Conservation (phyloP, 2,329 filamentous ascomycete species). For the Rhexocercosporidium sp. region DNA sequence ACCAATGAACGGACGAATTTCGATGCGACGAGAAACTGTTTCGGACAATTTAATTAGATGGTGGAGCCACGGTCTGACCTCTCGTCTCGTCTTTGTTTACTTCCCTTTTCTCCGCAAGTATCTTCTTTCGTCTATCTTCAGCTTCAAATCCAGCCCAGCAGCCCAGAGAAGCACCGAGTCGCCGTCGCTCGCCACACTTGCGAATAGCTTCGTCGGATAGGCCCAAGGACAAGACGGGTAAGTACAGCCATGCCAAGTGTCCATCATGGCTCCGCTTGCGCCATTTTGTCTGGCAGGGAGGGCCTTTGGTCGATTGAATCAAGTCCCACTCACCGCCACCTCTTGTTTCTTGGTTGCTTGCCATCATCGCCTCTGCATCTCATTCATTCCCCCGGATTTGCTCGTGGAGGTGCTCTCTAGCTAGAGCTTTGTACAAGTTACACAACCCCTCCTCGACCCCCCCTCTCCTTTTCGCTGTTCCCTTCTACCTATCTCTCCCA, state of each 20-base stretch:
- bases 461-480: neutral
- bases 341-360: neutral
- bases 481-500: neutral
- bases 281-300: neutral
- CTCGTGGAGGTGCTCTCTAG: neutral
- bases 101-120: too few species aligned
- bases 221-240: neutral
- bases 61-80: neutral
- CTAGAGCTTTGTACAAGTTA: too few species aligned
- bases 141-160: neutral
- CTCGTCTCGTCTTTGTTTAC: neutral
- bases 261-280: neutral
- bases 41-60: neutral
- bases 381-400: neutral
- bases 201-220: neutral
- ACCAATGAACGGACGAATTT: neutral
- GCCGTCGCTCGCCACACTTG: neutral
- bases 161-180: neutral
- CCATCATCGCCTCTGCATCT: neutral
- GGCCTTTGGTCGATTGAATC: neutral
- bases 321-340: slow-evolving; percentile 4
- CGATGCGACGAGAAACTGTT: neutral
- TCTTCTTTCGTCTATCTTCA: neutral
- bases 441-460: neutral
- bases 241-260: neutral